These are phyloP conservation scores for Diddensiella santjacobensis DNA, from an alignment of 805 yeast species.

Conservation along the genomic window DNA sequence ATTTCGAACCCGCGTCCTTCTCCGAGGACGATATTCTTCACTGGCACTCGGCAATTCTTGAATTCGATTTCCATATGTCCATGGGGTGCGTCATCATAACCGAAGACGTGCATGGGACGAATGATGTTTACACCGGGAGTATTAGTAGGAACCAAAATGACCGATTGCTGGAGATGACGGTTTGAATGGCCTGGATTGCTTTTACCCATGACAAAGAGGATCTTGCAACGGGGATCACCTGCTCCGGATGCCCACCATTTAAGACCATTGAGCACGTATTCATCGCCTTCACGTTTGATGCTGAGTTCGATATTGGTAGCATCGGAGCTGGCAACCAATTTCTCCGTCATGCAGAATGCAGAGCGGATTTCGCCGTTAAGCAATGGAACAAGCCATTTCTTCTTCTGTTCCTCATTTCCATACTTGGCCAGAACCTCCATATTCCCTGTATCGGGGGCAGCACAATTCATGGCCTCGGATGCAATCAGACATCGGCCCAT, in stretches of 20 bases:
- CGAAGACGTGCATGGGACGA: constrained; percentile 53
- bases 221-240: constrained; percentile 58
- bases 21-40: constrained; percentile 42
- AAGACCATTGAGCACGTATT: constrained; percentile 52
- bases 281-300: constrained; percentile 43
- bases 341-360: constrained; percentile 64
- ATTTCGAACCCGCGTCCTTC: constrained; percentile 59
- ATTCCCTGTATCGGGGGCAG: constrained; percentile 66
- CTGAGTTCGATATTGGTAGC: constrained; percentile 53
- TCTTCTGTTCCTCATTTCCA: constrained; percentile 42
- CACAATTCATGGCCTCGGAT: constrained; percentile 57
- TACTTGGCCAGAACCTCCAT: constrained; percentile 44
- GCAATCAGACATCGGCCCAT: constrained; percentile 53
- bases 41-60: constrained; percentile 45
- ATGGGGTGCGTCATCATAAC: constrained; percentile 67
- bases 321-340: constrained; percentile 56
- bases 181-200: constrained; percentile 26
- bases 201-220: constrained; percentile 53
- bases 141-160: constrained; percentile 50
- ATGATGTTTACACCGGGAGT: constrained; percentile 48
- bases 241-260: constrained; percentile 74
- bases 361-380: constrained; percentile 53
- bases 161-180: constrained; percentile 52
- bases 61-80: constrained; percentile 64
- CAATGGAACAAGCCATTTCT: constrained; percentile 50